Conservation (phyloP, 2,329 filamentous ascomycete species). For the Amphichorda felina region DNA sequence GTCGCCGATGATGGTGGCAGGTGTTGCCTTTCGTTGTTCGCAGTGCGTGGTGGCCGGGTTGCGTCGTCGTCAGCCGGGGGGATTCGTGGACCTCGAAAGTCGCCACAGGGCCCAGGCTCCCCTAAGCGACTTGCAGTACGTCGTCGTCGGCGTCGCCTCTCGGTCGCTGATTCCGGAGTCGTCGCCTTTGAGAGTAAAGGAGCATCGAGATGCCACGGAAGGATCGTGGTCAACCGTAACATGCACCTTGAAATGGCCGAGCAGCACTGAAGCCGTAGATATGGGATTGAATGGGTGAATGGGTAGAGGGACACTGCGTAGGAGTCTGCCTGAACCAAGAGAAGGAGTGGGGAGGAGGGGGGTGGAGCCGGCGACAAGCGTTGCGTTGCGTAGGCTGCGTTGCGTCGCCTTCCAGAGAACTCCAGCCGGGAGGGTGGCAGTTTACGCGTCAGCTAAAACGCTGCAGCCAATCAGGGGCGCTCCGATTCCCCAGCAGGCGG, state of each 20-base stretch:
- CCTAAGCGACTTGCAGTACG: constrained; percentile 1
- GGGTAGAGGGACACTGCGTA: no score
- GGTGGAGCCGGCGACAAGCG: background rate
- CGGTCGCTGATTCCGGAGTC: background rate
- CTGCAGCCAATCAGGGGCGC: constrained; percentile 2
- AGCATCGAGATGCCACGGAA: no score
- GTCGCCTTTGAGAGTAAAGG: background rate
- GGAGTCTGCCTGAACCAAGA: no score
- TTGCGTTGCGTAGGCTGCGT: background rate
- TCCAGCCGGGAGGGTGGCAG: constrained; percentile 2
- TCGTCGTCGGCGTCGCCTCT: background rate
- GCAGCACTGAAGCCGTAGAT: no score
- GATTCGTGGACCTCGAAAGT: constrained; percentile 9
- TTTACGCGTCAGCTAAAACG: constrained; percentile 4
- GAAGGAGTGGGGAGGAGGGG: background rate
- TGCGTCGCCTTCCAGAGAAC: constrained; percentile 1
- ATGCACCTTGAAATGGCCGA: no score
- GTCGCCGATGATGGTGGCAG: no score
- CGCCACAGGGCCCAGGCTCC: constrained; percentile 7
- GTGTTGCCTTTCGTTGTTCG: background rate
- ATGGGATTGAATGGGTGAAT: no score
- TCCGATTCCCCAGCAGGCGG: background rate
- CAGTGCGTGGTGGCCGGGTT: constrained; percentile 2
- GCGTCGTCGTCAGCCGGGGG: constrained; percentile 7
- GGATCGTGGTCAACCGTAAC: no score